Base-by-base conservation (phyloP, 2,329 filamentous ascomycete species). In the Kalaharituber pfeilii region DNA sequence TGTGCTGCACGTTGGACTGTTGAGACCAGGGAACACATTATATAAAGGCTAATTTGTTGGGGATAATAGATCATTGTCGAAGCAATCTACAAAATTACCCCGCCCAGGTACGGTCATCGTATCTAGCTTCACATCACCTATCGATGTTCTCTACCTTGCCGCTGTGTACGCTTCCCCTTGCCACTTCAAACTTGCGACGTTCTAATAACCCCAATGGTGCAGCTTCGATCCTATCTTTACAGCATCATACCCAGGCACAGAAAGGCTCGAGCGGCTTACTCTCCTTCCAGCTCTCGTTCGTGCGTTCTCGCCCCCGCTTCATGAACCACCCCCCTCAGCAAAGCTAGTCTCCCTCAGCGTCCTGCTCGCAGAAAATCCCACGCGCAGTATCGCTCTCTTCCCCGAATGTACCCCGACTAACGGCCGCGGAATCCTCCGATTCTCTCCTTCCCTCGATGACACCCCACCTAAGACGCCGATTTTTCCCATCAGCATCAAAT, bases 221-320 rank as follows among this genome's bases (percentile, higher is more conserved):
- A 86, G 96, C 65, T 98, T 96, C 72, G 86, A 95, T 67, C 91
- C 91, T 2, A 76, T 98, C 67, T 96, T 98, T 70, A 93, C 87
- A 9, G 73, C 84, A 47, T 86, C 83, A 0, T 95, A 86, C 67
- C 86, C 88, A 0, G 72, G 74, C 56, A 82, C 80, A 2, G 76
- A 79, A 49, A 77, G 80, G 56, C 83, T 98, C 25, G 79, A 82
- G 62, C 82, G 75, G 47, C 78, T 96, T 49, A 82, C 83, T 2
- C 78, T 96, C 4, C 73, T 87, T 44, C 72, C 79, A 62, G 87
- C 88, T 50, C 79, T 94, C 50, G 64, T 81, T 20, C 79, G 81
- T 58, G 84, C 86, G 2, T 81, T 95, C 51, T 73, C 77, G 2
- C 71, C 73, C 1, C 77, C 83, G 0, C 65, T 70, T 45, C 68